Evolutionary conservation across 2,329 filamentous ascomycete genomes (phyloP).

Genomic region (Paraphaeosphaeria minitans): DNA sequence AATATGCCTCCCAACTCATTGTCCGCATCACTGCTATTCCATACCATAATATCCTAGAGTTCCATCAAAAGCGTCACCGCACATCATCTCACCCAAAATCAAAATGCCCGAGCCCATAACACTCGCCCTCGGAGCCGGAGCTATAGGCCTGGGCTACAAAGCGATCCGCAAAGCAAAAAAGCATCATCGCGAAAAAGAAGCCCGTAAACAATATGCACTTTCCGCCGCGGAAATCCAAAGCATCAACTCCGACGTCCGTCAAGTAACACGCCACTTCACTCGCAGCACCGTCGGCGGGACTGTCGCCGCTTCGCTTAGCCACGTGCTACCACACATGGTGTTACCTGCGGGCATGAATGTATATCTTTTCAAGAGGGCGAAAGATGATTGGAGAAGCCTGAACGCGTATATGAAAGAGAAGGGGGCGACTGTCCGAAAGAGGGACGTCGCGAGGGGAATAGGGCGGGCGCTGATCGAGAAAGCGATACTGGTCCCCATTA

Average conservation of each 20-base stretch:
- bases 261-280: conserved; percentile 3
- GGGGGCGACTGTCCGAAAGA: not conserved
- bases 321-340: conserved; percentile 5
- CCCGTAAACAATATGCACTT: not conserved
- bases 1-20: too few relatives aligned
- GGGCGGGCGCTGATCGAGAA: not conserved
- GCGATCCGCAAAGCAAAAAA: too few relatives aligned
- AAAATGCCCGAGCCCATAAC: too few relatives aligned
- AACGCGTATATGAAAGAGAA: not conserved
- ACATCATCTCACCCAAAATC: too few relatives aligned
- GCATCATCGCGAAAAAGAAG: too few relatives aligned
- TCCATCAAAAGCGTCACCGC: too few relatives aligned
- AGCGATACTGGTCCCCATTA: conserved; percentile 5
- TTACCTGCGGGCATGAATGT: conserved; percentile 8
- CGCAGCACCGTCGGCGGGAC: not conserved
- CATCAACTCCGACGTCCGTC: conserved; percentile 1
- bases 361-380: conserved; percentile 2
- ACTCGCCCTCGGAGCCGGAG: too few relatives aligned
- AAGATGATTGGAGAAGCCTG: not conserved
- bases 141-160: too few relatives aligned
- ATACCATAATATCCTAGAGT: too few relatives aligned
- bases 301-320: not conserved
- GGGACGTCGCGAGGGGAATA: conserved; percentile 1
- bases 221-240: not conserved
- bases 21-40: too few relatives aligned